Conservation (phyloP, 345 rosid species). For the Atalantia buxifolia region DNA sequence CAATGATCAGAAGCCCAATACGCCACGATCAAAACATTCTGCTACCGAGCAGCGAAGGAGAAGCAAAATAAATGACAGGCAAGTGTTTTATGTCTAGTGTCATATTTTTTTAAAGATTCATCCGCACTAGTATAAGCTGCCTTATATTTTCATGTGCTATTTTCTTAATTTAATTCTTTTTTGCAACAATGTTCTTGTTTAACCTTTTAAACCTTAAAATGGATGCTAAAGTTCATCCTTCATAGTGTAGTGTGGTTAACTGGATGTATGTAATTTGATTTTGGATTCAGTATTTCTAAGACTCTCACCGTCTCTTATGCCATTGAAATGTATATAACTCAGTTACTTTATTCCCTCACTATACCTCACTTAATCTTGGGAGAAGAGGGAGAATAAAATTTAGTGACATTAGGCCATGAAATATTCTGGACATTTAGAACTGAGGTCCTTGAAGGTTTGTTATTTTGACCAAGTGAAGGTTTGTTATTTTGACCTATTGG, state of each 20-base stretch:
- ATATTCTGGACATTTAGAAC: neutral
- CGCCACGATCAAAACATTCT: conserved; percentile 96
- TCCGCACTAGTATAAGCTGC: neutral
- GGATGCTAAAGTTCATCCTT: neutral
- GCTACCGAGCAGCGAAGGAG: conserved; percentile 97
- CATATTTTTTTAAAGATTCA: neutral
- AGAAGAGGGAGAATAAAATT: neutral
- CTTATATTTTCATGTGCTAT: neutral
- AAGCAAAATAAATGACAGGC: conserved; percentile 97
- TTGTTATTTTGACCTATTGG: neutral
- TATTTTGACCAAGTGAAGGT: neutral
- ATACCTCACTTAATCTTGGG: too few species aligned
- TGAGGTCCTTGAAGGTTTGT: neutral
- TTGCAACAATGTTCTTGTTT: neutral
- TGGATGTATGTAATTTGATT: neutral
- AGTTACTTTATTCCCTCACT: neutral
- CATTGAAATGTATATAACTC: too few species aligned
- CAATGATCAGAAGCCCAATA: conserved; percentile 75
- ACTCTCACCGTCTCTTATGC: neutral
- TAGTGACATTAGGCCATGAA: neutral
- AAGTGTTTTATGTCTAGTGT: conserved; percentile 6
- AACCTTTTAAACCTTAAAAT: neutral
- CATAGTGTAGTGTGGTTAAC: neutral
- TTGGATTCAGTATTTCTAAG: neutral
- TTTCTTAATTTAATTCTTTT: neutral